These are phyloP conservation scores for Xylariaceae sp. DNA, from an alignment of 2,329 filamentous ascomycete genomes.

Conservation along the genomic window DNA sequence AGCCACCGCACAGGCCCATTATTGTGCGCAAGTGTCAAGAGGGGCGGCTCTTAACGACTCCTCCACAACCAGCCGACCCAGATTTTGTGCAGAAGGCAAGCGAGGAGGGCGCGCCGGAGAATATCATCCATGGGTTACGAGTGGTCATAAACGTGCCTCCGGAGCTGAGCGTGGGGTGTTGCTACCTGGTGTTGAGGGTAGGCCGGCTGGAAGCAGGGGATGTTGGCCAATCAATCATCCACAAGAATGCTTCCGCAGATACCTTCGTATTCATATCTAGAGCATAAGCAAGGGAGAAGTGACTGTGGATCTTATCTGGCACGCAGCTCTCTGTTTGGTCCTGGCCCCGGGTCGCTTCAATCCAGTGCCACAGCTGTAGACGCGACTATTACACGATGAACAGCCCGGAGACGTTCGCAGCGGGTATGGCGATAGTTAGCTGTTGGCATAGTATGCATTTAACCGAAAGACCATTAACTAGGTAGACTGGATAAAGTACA, in stretches of 20 bases:
- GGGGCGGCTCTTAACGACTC: neutral
- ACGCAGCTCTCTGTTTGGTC: too few relatives aligned
- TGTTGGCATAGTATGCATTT: too few relatives aligned
- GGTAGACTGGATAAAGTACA: too few relatives aligned
- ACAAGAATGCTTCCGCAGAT: neutral
- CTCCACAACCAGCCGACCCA: neutral
- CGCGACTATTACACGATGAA: too few relatives aligned
- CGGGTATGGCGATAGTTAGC: too few relatives aligned
- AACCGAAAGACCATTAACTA: too few relatives aligned
- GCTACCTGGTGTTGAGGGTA: neutral
- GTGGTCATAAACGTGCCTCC: neutral
- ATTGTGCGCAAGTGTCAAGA: neutral
- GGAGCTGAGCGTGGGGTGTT: neutral
- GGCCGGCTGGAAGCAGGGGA: neutral
- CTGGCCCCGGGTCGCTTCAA: too few relatives aligned
- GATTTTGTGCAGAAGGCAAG: neutral
- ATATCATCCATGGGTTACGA: conserved; percentile 15
- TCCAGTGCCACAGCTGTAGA: too few relatives aligned
- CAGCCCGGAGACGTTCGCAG: too few relatives aligned
- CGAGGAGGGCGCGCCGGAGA: neutral
- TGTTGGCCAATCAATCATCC: neutral
- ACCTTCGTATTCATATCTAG: neutral
- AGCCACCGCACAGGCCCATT: conserved; percentile 28
- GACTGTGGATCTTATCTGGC: too few relatives aligned
- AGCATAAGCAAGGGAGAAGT: neutral